Base-by-base conservation (phyloP, 306 rosid species). In the Lathyrus aphaca region DNA sequence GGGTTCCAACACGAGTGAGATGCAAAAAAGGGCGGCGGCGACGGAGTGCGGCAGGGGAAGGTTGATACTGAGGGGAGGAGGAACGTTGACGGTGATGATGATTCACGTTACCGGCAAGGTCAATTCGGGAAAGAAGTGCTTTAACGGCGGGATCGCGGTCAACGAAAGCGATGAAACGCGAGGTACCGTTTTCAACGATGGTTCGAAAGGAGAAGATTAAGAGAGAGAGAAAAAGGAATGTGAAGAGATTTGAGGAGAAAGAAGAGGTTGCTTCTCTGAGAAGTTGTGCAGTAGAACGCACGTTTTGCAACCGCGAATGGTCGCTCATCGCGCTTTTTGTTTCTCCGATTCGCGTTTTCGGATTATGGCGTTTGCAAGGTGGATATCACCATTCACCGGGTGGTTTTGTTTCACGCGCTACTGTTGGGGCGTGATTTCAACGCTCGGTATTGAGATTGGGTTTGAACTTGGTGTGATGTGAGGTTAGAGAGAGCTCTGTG, bases 1-100 rank as follows among this genome's bases (percentile, higher is more conserved):
- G 87, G 84, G 97, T 89, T 66, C 95, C 92, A 53, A 91, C 95
- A 1, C 96, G 89, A 62, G 97, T 86, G 60, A 91, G 97, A 59
- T 91, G 97, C 1, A 95, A 91, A 7, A 91, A 89, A 3, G 96
- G 96, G 2, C 89, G 91, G 8, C 82, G 87, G 5, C 83, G 86
- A 51, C 78, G 85, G 11, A 66, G 50, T 7, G 71, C 29, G 8
- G 86, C 17, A 0, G 82, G 42, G 0, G 90, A 61, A 2, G 84
- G 39, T 5, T 83, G 62, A 5, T 14, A 10, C 37, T 3, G 32
- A 38, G 1, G 37, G 37, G 5, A 5, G 15, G 30, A 8, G 1
- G 43, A 30, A 6, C 45, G 80, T 35, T 7, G 82, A 37, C 35
- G 46, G 68, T 29, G 74, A 17, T 29, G 65, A 19, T 79, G 77